A percentile compares a stretch with the other conserved stretches of the same genome.
These are phyloP conservation scores for Fusarium torulosum DNA, from an alignment of 2,329 filamentous ascomycete species.

Conservation along the genomic window DNA sequence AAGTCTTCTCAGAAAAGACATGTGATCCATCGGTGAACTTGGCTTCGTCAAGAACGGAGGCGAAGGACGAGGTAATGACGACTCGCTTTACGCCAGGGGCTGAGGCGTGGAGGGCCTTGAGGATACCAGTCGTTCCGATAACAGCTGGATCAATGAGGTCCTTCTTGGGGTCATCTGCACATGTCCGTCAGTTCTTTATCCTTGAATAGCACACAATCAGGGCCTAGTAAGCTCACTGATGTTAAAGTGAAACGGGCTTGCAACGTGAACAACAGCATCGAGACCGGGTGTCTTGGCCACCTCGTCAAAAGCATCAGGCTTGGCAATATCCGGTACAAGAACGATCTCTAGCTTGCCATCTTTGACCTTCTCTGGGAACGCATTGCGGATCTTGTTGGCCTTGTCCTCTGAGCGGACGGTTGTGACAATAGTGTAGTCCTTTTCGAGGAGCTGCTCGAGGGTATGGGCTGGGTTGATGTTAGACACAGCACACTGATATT, in stretches of 20 bases:
- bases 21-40: conserved; percentile 55
- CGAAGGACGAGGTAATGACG: conserved; percentile 71
- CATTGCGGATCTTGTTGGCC: conserved; percentile 63
- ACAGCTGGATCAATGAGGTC: conserved; percentile 71
- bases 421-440: conserved; percentile 65
- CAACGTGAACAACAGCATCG: conserved; percentile 70
- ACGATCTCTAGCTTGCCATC: conserved; percentile 60
- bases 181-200: no score
- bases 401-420: conserved; percentile 69
- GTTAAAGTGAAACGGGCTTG: conserved; percentile 70
- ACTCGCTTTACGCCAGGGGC: conserved; percentile 76
- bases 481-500: not conserved
- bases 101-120: conserved; percentile 74
- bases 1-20: conserved; percentile 62
- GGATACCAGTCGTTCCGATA: conserved; percentile 74
- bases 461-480: conserved; percentile 60
- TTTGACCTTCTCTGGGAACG: conserved; percentile 57
- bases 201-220: no score
- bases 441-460: conserved; percentile 65
- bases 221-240: no score
- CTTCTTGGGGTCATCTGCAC: conserved; percentile 59
- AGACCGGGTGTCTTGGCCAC: conserved; percentile 64
- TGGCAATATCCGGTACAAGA: conserved; percentile 83
- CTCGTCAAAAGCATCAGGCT: conserved; percentile 78
- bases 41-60: conserved; percentile 60